Base-by-base conservation (phyloP, 2,329 filamentous ascomycete genomes). In the Epichloe sylvatica region DNA sequence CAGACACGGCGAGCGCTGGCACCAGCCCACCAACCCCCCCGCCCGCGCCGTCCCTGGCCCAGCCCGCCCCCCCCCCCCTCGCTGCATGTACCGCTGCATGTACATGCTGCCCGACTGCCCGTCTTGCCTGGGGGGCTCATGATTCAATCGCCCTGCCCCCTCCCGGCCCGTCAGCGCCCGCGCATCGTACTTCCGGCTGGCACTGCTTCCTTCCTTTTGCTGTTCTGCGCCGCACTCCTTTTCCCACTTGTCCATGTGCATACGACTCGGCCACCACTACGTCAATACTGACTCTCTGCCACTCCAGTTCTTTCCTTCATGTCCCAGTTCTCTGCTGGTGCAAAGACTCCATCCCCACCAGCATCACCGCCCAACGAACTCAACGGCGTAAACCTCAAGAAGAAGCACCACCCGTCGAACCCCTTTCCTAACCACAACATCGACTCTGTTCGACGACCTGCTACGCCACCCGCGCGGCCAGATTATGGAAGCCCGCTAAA, bases 291-390 rank as follows among this genome's bases (percentile, higher is more conserved):
- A 44, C 51, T 45, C n/a, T 36, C 36, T 6, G 12, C 23, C 60
- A 53, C 51, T 49, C 55, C 65, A 94, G 88, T 94, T 51, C 75
- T 89, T 59, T 94, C 87, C 59, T 94, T 94, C 69, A 91, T 94
- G 77, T 88, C 85, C 66, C 80, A 83, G 69, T 82, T 86, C 72
- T 84, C 83, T 56, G 71, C 70, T 56, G 66, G 68, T 52, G 66
- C 70, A 59, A 71, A 70, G 54, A 66, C 67, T 55, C 67, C 71
- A 38, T 68, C 71, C 23, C 68, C 70, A 49, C 64, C 70, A 50
- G 67, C 69, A 37, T 72, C 72, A 43, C 70, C 72, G 51, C 65
- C 69, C 47, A 59, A 60, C 60, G 64, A 69, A 46, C 59, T 62
- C 49, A 59, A 63, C 50, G 52, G 57, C 54, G 52, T 60, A 35